Base-by-base conservation (phyloP, 1,284 basidiomycete species). In the Phaffia rhodozyma region DNA sequence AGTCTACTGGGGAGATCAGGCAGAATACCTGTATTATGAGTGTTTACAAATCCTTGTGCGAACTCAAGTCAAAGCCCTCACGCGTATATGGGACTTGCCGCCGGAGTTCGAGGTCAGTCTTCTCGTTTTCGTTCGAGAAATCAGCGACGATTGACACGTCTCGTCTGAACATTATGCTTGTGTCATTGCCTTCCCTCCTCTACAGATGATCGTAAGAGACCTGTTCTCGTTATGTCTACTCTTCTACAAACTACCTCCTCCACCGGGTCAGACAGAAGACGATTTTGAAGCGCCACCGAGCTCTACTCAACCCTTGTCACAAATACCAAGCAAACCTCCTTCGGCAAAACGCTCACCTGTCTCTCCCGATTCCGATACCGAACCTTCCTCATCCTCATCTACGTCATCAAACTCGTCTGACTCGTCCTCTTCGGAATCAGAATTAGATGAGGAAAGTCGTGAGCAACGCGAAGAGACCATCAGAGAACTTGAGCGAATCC, bases 1-100 rank as follows among this genome's bases (percentile, higher is more conserved):
- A 92, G 91, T 87, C 55, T 91, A 89, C 71, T 85, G 89, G 69
- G 89, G 89, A 11, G 79, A 82, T 25, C 80, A 85, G 60, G 87
- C 84, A 2, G 81, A 84, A 54, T 89, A 81, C 71, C 83, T 86
- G 62, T 88, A 88, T 69, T 85, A 89, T 66, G 85, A 91, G 68
- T 88, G 86, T 68, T 77, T 89, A 47, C 91, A 93, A 72, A 76
- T 89, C 0, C 75, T 92, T 60, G 76, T 93, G 9, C 79, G 89
- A 20, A 81, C 84, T 69, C 91, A 94, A 74, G 75, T 89, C 3
- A 76, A 78, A 6, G 81, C 82, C n/a, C 73, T 93, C 55, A 79
- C 72, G 5, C 71, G 74, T 27, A 69, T 85, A 4, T 93, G 90
- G 90, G 72, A 78, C 18, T 76, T 93, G 7, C 89, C 89, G 7